Percentiles rank a stretch among this genome's conserved stretches.
Conservation (phyloP, 345 rosid species). For the Brassica napus region DNA sequence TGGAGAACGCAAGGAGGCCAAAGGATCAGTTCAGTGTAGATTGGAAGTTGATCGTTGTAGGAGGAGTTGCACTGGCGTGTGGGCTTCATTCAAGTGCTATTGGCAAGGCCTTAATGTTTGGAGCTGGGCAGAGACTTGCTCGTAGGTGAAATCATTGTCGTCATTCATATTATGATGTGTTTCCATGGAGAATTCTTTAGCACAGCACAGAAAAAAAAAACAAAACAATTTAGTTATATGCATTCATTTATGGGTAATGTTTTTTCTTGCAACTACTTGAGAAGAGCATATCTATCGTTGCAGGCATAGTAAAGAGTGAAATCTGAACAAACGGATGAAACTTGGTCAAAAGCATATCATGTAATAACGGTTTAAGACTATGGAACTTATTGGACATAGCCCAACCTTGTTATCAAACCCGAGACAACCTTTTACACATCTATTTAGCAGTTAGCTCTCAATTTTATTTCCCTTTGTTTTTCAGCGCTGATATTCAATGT, state of each 20-base stretch:
- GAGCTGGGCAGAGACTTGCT: constrained; percentile 78
- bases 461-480: not conserved
- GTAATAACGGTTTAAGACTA: constrained; percentile 16
- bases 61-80: constrained; percentile 77
- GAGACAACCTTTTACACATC: not conserved
- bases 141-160: constrained; percentile 54
- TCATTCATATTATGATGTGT: constrained; percentile 1
- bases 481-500: not conserved
- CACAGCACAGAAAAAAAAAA: not conserved
- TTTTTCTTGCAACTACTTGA: constrained; percentile 11
- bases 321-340: not conserved
- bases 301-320: not conserved
- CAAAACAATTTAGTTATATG: not conserved
- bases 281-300: not conserved
- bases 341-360: not conserved
- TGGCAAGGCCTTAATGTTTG: constrained; percentile 70
- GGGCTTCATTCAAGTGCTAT: constrained; percentile 74
- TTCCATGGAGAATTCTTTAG: constrained; percentile 1
- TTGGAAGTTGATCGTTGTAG: constrained; percentile 86
- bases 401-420: not conserved
- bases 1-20: constrained; percentile 13
- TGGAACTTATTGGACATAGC: not conserved
- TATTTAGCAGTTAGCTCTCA: not conserved
- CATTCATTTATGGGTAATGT: not conserved
- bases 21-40: constrained; percentile 42